A percentile compares a stretch with the other conserved stretches of the same genome.
phyloP scores from a whole-genome alignment of 225 moss, liverwort and hornwort species.

The Asterella californica region DNA sequence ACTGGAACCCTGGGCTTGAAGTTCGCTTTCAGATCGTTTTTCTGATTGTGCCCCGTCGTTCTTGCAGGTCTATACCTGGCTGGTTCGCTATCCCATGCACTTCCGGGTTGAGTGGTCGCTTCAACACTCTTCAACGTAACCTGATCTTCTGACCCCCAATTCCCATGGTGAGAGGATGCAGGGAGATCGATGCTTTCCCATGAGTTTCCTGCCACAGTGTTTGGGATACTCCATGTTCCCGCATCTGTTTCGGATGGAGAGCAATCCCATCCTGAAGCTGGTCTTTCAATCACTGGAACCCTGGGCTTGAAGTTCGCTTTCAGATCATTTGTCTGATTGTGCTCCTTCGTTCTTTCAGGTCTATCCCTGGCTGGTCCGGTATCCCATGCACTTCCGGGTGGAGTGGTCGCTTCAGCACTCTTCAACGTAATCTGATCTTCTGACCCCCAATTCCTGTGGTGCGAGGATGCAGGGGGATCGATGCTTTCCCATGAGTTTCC shows the following conservation, averaged over 20 bases:
- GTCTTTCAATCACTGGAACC: neutral
- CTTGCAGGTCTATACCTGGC: neutral
- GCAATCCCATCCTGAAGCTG: neutral
- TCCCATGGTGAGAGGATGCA: neutral
- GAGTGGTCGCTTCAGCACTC: neutral
- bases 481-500: neutral
- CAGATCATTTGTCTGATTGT: too few relatives aligned
- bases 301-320: neutral
- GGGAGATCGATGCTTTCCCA: neutral
- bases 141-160: neutral
- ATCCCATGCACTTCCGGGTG: neutral
- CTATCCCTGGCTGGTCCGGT: neutral
- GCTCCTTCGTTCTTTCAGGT: neutral
- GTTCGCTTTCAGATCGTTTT: neutral
- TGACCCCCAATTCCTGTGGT: neutral
- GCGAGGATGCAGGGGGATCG: neutral
- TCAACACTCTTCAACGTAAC: neutral
- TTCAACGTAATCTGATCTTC: neutral
- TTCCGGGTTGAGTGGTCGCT: neutral
- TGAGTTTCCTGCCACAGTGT: neutral
- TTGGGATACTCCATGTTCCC: neutral
- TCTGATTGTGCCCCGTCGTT: neutral
- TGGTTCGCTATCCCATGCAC: neutral
- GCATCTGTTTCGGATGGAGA: neutral
- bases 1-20: neutral